phyloP scores from a whole-genome alignment of 192 early-diverging fungal species.

The Funneliformis geosporum region DNA sequence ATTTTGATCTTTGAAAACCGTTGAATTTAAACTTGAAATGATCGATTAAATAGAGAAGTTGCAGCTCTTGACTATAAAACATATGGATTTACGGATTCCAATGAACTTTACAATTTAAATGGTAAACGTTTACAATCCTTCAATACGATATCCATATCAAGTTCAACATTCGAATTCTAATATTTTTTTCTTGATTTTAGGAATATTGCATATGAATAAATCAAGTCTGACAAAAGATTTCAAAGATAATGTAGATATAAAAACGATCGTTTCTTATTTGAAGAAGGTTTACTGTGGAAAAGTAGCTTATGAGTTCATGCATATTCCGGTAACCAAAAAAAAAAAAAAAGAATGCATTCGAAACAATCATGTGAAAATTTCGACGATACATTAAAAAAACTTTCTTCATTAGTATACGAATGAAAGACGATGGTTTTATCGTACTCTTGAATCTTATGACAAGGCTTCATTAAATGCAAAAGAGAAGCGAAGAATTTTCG shows the following conservation, averaged over 20 bases:
- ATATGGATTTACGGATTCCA: constrained; percentile 70
- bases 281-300: constrained; percentile 72
- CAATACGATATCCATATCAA: neutral
- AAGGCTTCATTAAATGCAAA: constrained; percentile 54
- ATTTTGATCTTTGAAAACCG: neutral
- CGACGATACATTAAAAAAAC: neutral
- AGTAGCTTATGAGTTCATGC: constrained; percentile 94
- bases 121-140: constrained; percentile 42
- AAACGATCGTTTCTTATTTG: constrained; percentile 72
- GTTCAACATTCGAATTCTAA: neutral
- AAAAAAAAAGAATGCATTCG: neutral
- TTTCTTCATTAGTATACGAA: constrained; percentile 58
- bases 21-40: neutral
- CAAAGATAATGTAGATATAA: constrained; percentile 60
- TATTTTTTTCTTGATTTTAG: constrained; percentile 7
- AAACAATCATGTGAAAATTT: neutral
- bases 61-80: constrained; percentile 80
- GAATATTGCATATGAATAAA: constrained; percentile 74
- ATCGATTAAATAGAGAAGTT: constrained; percentile 38
- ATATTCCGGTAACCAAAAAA: constrained; percentile 71
- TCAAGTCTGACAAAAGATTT: constrained; percentile 44
- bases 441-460: constrained; percentile 79
- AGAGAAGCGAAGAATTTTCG: constrained; percentile 74
- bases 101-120: constrained; percentile 61
- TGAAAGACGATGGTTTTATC: constrained; percentile 88